Conservation (phyloP, 129 eudicot genomes). For the Centrapalus pauciflorus region DNA sequence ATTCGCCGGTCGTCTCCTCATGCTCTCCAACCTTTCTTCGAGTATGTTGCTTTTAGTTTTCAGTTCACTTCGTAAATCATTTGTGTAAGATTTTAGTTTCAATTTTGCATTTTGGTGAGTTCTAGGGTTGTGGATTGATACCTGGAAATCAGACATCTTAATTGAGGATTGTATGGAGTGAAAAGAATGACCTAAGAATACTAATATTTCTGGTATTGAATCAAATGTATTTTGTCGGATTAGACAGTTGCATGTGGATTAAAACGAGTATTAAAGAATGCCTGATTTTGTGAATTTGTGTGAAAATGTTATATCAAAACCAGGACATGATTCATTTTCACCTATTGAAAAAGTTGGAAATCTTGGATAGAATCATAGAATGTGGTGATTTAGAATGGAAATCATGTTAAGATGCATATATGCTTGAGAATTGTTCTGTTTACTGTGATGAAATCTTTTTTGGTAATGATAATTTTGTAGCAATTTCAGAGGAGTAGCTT, state of each 20-base stretch:
- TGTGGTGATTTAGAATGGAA: background rate
- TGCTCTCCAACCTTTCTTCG: constrained; percentile 63
- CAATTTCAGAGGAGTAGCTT: constrained; percentile 4
- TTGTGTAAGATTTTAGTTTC: background rate
- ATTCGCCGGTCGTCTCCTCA: constrained; percentile 41
- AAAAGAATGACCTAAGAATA: background rate
- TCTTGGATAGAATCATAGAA: too few species aligned
- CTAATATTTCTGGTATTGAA: background rate
- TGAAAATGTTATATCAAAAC: too few species aligned
- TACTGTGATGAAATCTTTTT: background rate
- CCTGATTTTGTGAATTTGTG: too few species aligned
- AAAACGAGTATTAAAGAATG: background rate
- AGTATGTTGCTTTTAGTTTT: constrained; percentile 36
- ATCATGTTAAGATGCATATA: background rate
- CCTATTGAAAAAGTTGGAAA: too few species aligned
- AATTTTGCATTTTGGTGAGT: too few species aligned
- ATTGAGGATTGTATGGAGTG: background rate
- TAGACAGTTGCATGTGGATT: background rate
- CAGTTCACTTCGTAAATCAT: background rate
- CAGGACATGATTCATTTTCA: too few species aligned
- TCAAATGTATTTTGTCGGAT: background rate
- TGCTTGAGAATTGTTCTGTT: background rate
- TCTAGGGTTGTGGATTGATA: background rate
- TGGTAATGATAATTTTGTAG: background rate
- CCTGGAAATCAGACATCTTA: too few species aligned